Percentiles rank a stretch among this genome's conserved stretches.
phyloP scores from a whole-genome alignment of 257 asterid genomes.

The Ophiorrhiza pumila region DNA sequence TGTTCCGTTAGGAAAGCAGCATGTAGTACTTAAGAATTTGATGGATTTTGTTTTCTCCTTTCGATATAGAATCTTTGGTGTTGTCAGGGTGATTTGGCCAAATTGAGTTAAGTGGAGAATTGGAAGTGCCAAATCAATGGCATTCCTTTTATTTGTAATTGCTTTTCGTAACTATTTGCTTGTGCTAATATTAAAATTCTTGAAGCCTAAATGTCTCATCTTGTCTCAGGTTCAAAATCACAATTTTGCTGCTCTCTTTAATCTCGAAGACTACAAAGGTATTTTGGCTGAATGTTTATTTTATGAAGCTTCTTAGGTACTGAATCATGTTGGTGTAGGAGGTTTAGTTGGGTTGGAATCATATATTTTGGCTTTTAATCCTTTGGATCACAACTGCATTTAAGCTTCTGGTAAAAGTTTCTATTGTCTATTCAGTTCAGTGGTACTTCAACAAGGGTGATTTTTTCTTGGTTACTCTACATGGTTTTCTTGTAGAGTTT shows the following conservation, averaged over 20 bases:
- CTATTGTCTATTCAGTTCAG: not conserved
- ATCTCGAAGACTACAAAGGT: constrained; percentile 98
- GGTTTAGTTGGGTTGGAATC: not conserved
- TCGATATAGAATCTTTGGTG: not conserved
- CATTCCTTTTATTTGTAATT: not conserved
- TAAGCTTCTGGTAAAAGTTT: not conserved
- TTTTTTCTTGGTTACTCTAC: not conserved
- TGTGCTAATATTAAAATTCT: not conserved
- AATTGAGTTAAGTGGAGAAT: not conserved
- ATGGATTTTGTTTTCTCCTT: not conserved
- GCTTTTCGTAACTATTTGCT: not conserved
- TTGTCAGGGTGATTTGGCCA: not conserved
- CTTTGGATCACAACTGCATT: not conserved
- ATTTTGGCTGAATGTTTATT: constrained; percentile 16
- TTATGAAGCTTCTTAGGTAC: not conserved
- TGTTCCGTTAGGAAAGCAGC: not conserved
- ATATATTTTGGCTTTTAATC: not conserved
- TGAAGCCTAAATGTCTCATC: constrained; percentile 7
- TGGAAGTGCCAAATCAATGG: not conserved
- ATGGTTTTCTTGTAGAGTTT: not conserved
- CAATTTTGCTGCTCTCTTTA: constrained; percentile 74
- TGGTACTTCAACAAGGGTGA: not conserved
- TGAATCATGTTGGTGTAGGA: not conserved
- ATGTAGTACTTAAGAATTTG: not conserved
- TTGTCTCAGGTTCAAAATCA: constrained; percentile 75